phyloP scores from a whole-genome alignment of 1,139 yeast species.

The Pichia sp. region DNA sequence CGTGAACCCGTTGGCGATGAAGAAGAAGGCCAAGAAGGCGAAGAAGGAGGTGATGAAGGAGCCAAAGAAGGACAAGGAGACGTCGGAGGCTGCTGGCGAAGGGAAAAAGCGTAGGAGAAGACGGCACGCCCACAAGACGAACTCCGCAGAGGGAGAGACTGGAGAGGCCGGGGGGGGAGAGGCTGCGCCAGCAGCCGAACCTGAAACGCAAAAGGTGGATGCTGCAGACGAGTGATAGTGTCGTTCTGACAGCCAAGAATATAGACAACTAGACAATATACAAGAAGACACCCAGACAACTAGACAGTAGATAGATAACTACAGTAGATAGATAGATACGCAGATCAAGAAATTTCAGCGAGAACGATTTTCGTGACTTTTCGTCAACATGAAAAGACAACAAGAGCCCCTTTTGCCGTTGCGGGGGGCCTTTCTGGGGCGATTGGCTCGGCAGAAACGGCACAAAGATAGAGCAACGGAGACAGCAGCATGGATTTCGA shows the following conservation, averaged over 20 bases:
- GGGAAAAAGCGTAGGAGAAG: conserved; percentile 39
- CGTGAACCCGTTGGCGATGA: conserved; percentile 27
- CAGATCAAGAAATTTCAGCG: neutral
- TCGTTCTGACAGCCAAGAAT: too few species aligned
- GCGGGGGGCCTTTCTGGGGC: neutral
- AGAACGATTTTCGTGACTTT: neutral
- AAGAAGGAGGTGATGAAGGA: conserved; percentile 69
- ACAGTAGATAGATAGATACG: neutral
- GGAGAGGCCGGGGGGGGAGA: neutral
- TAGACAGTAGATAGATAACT: too few species aligned
- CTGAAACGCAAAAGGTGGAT: neutral
- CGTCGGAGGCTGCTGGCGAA: conserved; percentile 38
- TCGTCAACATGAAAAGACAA: neutral
- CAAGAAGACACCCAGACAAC: too few species aligned
- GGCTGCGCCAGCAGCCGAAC: neutral
- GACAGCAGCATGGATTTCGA: conserved; percentile 16
- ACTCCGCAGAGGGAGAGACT: neutral
- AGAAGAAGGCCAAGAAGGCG: conserved; percentile 55
- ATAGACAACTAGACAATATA: too few species aligned
- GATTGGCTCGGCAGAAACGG: neutral
- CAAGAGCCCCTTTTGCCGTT: neutral
- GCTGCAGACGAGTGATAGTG: neutral
- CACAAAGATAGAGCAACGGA: neutral
- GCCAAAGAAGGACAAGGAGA: conserved; percentile 24
- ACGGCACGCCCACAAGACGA: conserved; percentile 31